Evolutionary conservation across 306 rosid species (phyloP).

Genomic region (Comarum palustre): DNA sequence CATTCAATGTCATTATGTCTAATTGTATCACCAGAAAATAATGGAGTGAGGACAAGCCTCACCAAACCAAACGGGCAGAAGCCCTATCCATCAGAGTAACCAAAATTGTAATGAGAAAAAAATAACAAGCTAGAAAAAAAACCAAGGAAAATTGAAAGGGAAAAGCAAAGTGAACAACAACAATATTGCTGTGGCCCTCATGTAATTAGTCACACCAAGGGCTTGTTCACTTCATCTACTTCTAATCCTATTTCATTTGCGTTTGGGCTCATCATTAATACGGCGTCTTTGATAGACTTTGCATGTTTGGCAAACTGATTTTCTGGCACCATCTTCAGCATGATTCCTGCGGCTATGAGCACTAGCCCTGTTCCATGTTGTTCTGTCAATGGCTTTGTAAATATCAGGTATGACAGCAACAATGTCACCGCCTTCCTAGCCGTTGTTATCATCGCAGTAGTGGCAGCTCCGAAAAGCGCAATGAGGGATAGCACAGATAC

Average conservation of each 20-base stretch:
- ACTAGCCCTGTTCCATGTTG: slow-evolving; percentile 57
- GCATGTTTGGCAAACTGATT: slow-evolving; percentile 23
- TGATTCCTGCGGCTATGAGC: slow-evolving; percentile 54
- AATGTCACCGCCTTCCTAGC: slow-evolving; percentile 65
- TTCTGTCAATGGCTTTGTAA: slow-evolving; percentile 68
- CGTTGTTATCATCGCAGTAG: slow-evolving; percentile 65
- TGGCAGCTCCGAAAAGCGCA: slow-evolving; percentile 55
- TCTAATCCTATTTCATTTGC: slow-evolving; percentile 9
- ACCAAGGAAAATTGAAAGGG: not conserved
- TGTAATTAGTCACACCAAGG: slow-evolving; percentile 30
- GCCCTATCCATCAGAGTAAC: too few relatives aligned
- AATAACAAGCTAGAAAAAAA: not conserved
- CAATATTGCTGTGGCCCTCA: not conserved
- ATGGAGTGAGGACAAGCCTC: not conserved
- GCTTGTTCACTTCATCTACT: slow-evolving; percentile 35
- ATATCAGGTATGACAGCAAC: slow-evolving; percentile 56
- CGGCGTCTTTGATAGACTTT: slow-evolving; percentile 13
- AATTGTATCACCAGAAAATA: not conserved
- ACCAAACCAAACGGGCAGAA: too few relatives aligned
- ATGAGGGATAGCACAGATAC: slow-evolving; percentile 54
- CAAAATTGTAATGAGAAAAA: not conserved
- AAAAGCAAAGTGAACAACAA: not conserved
- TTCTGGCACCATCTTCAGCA: slow-evolving; percentile 49
- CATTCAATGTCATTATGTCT: not conserved
- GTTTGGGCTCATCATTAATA: not conserved